These are phyloP conservation scores for Aspergillus clavatus DNA, from an alignment of 2,329 filamentous ascomycete genomes.

Conservation along the genomic window DNA sequence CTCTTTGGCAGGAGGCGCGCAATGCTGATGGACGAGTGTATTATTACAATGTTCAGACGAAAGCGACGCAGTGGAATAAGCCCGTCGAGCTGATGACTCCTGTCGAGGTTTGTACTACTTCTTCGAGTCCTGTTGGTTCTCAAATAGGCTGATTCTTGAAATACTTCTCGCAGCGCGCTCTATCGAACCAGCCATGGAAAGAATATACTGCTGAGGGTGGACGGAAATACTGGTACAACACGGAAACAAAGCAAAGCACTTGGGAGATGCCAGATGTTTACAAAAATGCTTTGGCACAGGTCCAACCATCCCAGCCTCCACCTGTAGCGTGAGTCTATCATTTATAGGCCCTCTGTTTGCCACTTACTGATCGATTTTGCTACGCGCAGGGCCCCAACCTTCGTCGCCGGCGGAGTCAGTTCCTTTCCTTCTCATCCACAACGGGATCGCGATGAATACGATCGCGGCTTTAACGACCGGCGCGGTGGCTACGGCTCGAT, in stretches of 20 bases:
- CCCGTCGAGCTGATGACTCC: slow-evolving; percentile 82
- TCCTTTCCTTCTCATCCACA: slow-evolving; percentile 38
- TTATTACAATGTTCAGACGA: slow-evolving; percentile 83
- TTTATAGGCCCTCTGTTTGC: neutral
- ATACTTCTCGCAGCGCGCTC: slow-evolving; percentile 57
- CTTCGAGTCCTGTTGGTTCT: slow-evolving; percentile 5
- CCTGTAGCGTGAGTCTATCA: slow-evolving; percentile 45
- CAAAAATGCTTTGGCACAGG: slow-evolving; percentile 66
- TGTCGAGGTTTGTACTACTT: slow-evolving; percentile 60
- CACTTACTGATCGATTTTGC: slow-evolving; percentile 35
- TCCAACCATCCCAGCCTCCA: slow-evolving; percentile 40
- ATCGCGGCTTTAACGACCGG: slow-evolving; percentile 44
- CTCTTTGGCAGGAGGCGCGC: slow-evolving; percentile 74
- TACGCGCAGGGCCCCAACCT: slow-evolving; percentile 45
- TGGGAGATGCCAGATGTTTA: slow-evolving; percentile 91
- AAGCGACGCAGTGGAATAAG: slow-evolving; percentile 90
- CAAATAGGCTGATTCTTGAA: slow-evolving; percentile 13
- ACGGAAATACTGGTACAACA: slow-evolving; percentile 93
- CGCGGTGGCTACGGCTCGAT: slow-evolving; percentile 43
- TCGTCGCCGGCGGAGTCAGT: slow-evolving; percentile 55
- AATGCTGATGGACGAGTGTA: slow-evolving; percentile 79
- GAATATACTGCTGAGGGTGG: slow-evolving; percentile 85
- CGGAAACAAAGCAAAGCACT: slow-evolving; percentile 82
- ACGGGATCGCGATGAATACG: slow-evolving; percentile 48
- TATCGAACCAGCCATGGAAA: slow-evolving; percentile 83